Evolutionary conservation across 176 grass and related monocot species (phyloP).

Genomic region (Melocanna baccifera): DNA sequence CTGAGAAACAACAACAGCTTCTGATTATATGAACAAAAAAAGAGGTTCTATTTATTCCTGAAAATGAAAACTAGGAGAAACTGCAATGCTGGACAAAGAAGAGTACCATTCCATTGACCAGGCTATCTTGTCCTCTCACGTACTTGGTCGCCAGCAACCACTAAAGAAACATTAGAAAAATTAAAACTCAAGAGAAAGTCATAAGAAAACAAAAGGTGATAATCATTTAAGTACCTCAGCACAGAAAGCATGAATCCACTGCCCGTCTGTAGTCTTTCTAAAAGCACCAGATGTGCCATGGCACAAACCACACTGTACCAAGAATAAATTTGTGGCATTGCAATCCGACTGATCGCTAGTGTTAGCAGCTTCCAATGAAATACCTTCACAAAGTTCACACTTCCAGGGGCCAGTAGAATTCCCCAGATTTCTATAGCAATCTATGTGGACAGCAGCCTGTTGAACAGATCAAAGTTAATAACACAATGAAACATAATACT

Average conservation of each 20-base stretch:
- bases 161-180: conserved; percentile 45
- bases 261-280: conserved; percentile 70
- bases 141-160: conserved; percentile 85
- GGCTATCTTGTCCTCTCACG: conserved; percentile 73
- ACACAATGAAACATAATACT: not conserved
- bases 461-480: conserved; percentile 36
- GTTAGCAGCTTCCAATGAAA: conserved; percentile 34
- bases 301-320: conserved; percentile 65
- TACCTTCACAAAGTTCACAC: conserved; percentile 84
- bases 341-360: conserved; percentile 42
- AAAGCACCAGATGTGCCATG: conserved; percentile 81
- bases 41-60: not conserved
- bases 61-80: conserved; percentile 18
- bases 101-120: conserved; percentile 83
- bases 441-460: conserved; percentile 92
- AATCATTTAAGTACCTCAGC: conserved; percentile 72
- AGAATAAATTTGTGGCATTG: conserved; percentile 27
- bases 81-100: conserved; percentile 2
- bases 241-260: conserved; percentile 98
- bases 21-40: not conserved
- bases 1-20: not conserved
- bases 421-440: conserved; percentile 77
- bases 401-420: conserved; percentile 75
- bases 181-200: not conserved
- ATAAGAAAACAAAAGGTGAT: conserved; percentile 7